A percentile compares a stretch with the other conserved stretches of the same genome.
phyloP scores from a whole-genome alignment of 352 stramenopile genomes.

The Pythium coloratum region DNA sequence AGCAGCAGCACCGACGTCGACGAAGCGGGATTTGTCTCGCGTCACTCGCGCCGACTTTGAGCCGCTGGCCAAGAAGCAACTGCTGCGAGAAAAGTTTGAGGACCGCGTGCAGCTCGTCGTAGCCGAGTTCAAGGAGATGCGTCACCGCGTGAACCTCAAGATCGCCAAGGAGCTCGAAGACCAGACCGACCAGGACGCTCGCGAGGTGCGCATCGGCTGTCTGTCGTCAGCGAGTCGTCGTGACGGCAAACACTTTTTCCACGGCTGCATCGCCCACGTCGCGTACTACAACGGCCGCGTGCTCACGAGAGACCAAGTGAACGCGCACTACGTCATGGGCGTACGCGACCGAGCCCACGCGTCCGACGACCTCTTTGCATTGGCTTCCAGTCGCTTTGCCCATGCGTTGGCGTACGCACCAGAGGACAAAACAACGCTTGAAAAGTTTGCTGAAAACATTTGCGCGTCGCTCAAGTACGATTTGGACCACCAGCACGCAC shows the following conservation, averaged over 20 bases:
- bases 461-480: constrained; percentile 83
- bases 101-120: constrained; percentile 49
- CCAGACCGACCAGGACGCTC: constrained; percentile 49
- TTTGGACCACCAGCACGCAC: constrained; percentile 63
- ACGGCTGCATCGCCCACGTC: constrained; percentile 80
- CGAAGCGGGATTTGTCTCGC: constrained; percentile 65
- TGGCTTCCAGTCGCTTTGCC: constrained; percentile 72
- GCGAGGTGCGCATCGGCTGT: constrained; percentile 75
- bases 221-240: constrained; percentile 53
- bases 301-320: constrained; percentile 69
- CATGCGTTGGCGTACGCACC: constrained; percentile 56
- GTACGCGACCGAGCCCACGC: constrained; percentile 56
- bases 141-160: constrained; percentile 67
- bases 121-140: constrained; percentile 73
- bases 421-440: constrained; percentile 63
- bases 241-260: constrained; percentile 87
- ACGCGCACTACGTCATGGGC: constrained; percentile 73
- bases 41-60: constrained; percentile 75
- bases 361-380: constrained; percentile 75
- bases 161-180: constrained; percentile 70
- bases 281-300: constrained; percentile 72
- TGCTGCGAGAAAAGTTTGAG: constrained; percentile 73
- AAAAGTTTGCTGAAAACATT: constrained; percentile 79
- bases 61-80: constrained; percentile 76
- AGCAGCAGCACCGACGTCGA: background rate